These are phyloP conservation scores for Albophoma yamanashiensis DNA, from an alignment of 2,329 filamentous ascomycete species.

Conservation along the genomic window DNA sequence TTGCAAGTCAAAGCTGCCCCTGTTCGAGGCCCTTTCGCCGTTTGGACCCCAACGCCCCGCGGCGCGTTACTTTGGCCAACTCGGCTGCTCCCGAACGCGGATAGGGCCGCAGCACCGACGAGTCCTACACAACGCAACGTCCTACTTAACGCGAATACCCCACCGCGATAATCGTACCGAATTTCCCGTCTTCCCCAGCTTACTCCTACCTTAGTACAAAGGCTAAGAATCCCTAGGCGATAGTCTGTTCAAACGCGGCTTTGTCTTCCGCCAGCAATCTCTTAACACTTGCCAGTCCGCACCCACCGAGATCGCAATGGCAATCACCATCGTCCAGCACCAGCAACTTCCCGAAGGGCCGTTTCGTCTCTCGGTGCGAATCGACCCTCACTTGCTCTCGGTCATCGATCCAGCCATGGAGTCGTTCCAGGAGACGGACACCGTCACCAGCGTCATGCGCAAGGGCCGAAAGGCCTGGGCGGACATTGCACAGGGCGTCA, in stretches of 20 bases:
- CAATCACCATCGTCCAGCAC: neutral
- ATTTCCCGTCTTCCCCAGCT: neutral
- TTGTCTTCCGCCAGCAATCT: neutral
- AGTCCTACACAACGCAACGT: neutral
- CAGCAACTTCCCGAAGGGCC: neutral
- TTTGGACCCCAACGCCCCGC: neutral
- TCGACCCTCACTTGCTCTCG: neutral
- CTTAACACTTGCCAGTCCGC: neutral
- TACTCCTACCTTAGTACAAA: neutral
- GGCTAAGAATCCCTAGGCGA: too few relatives aligned
- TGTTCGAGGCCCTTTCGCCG: neutral
- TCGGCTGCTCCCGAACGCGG: neutral
- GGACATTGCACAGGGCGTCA: neutral
- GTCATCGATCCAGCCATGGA: neutral
- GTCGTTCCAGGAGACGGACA: neutral
- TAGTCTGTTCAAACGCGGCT: too few relatives aligned
- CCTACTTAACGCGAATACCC: neutral
- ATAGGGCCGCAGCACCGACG: neutral
- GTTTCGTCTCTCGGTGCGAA: neutral
- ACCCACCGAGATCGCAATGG: neutral
- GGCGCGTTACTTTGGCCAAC: neutral
- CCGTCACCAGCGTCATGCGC: neutral
- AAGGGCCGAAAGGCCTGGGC: neutral
- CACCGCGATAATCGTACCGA: neutral
- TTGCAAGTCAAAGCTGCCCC: neutral